Conservation (phyloP, 2,329 filamentous ascomycete genomes). For the Phyllachora maydis region DNA sequence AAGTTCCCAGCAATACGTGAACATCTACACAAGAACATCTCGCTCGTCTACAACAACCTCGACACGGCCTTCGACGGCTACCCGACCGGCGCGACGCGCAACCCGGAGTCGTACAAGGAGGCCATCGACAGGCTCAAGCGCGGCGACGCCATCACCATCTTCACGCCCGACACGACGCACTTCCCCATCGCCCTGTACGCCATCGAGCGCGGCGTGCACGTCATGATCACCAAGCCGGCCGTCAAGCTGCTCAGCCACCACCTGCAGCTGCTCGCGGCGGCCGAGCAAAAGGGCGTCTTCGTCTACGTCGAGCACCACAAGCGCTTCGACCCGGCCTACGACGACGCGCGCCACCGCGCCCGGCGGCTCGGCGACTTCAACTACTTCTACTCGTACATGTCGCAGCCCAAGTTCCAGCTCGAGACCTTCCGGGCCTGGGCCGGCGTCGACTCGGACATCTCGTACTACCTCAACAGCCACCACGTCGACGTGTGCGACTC, state of each 20-base stretch:
- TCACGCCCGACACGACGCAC: constrained; percentile 86
- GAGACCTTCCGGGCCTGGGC: constrained; percentile 94
- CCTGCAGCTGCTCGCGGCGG: constrained; percentile 50
- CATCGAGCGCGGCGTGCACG: constrained; percentile 71
- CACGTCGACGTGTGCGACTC: constrained; percentile 85
- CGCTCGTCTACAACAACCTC: constrained; percentile 68
- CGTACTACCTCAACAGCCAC: constrained; percentile 90
- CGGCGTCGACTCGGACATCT: constrained; percentile 79
- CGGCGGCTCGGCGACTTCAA: constrained; percentile 78
- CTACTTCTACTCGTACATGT: constrained; percentile 97
- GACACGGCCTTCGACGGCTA: constrained; percentile 75
- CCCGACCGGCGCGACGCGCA: constrained; percentile 50
- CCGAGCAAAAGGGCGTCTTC: constrained; percentile 58
- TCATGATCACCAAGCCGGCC: constrained; percentile 85
- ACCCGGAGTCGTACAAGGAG: constrained; percentile 68
- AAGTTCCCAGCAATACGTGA: constrained; percentile 84
- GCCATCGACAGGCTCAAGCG: constrained; percentile 69
- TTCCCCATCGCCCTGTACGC: constrained; percentile 85
- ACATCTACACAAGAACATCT: constrained; percentile 76
- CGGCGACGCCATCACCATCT: constrained; percentile 85
- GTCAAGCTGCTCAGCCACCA: constrained; percentile 72
- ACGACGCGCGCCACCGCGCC: constrained; percentile 64
- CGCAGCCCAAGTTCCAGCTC: constrained; percentile 74
- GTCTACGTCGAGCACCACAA: constrained; percentile 96
- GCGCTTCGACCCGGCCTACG: constrained; percentile 83